Conservation (phyloP, 805 yeast genomes). For the Torulaspora gathmanii region DNA sequence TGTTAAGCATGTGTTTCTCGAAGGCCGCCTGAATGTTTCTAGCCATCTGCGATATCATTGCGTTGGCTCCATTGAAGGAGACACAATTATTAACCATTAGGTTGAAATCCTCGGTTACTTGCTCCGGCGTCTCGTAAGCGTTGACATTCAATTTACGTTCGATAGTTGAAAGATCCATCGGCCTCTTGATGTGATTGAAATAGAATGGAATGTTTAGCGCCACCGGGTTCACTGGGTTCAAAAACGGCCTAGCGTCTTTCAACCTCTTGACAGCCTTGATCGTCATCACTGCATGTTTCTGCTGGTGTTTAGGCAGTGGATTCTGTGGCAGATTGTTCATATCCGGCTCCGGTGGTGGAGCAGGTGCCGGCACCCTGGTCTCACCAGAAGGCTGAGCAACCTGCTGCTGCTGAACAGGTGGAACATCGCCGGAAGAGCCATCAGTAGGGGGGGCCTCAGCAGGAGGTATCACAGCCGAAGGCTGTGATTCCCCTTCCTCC, state of each 20-base stretch:
- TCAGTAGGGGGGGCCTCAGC: not conserved
- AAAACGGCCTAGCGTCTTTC: conserved; percentile 88
- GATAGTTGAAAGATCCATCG: conserved; percentile 91
- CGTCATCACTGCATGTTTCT: conserved; percentile 69
- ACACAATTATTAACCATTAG: conserved; percentile 80
- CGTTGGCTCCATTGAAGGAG: conserved; percentile 76
- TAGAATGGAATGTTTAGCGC: conserved; percentile 88
- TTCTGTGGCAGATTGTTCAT: conserved; percentile 58
- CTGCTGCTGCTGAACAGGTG: not conserved
- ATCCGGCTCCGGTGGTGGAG: conserved; percentile 70
- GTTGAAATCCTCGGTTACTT: conserved; percentile 72
- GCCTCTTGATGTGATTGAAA: conserved; percentile 73
- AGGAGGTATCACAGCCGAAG: too few relatives aligned
- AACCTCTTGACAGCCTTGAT: conserved; percentile 83
- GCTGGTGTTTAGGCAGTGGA: conserved; percentile 81
- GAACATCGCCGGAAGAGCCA: not conserved
- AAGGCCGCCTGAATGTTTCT: conserved; percentile 85
- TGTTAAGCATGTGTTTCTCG: conserved; percentile 85
- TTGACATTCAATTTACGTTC: conserved; percentile 68
- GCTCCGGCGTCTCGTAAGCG: conserved; percentile 67
- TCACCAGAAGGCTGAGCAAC: not conserved
- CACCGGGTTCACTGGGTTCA: conserved; percentile 83
- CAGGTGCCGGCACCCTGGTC: conserved; percentile 55
- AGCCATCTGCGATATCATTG: conserved; percentile 88
- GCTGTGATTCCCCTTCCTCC: too few relatives aligned